These are phyloP conservation scores for Yamadazyma scolyti DNA, from an alignment of 805 yeast species.

Conservation along the genomic window DNA sequence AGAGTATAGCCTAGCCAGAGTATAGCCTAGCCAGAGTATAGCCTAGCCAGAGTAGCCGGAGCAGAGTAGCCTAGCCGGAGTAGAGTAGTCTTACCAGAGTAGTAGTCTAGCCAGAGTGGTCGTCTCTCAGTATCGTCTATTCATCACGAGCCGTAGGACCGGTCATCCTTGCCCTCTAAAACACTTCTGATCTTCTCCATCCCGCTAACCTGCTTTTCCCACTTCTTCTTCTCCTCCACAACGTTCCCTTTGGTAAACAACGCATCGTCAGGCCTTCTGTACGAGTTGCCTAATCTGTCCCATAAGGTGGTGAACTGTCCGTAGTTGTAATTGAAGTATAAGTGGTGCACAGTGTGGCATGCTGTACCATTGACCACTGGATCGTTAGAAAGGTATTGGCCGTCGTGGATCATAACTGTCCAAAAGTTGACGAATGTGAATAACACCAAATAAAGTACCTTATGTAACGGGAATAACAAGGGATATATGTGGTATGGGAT, in stretches of 20 bases:
- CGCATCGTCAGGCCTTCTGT: constrained; percentile 87
- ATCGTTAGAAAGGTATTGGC: constrained; percentile 89
- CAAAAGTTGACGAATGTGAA: constrained; percentile 94
- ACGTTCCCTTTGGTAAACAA: constrained; percentile 52
- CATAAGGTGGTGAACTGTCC: constrained; percentile 98
- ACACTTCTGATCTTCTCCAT: constrained; percentile 76
- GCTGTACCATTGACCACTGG: constrained; percentile 97
- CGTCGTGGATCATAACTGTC: constrained; percentile 99
- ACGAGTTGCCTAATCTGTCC: constrained; percentile 94
- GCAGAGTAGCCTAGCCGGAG: no score
- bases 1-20: no score
- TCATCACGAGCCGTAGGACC: constrained; percentile 78
- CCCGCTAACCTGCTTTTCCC: constrained; percentile 66
- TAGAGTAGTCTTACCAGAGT: no score
- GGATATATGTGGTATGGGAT: constrained; percentile 93
- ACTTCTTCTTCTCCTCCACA: constrained; percentile 55
- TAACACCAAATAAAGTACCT: constrained; percentile 71
- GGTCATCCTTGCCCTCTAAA: constrained; percentile 78
- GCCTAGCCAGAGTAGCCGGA: no score
- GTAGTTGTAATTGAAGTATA: constrained; percentile 95
- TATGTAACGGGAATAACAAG: constrained; percentile 87
- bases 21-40: no score
- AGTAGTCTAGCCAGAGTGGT: background rate
- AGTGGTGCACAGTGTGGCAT: constrained; percentile 94
- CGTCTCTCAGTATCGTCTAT: no score